Evolutionary conservation across 257 asterid species (phyloP), one percentile per base, ranked within the genome.

Genomic region (Przewalskia tangutica): DNA sequence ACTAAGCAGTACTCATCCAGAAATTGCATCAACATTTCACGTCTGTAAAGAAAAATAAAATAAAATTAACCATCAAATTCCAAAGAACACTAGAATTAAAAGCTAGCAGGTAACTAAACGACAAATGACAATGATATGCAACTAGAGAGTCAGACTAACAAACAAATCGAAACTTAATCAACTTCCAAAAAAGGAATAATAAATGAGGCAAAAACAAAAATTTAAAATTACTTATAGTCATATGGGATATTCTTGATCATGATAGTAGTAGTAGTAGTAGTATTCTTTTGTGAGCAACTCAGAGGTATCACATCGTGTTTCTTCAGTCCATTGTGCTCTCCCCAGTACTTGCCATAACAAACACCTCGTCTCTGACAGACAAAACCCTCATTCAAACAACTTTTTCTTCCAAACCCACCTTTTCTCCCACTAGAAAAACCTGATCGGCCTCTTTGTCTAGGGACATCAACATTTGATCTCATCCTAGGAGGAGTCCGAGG

Each of bases 201-300:
- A 66, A 7, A 14, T 38, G 38, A 36, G 32, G 32, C 32, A 46
- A 0, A 14, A 44, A 18, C 14, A 38, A 6, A 62, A 32, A 71
- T 10, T 67, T 8, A 32, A 17, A 60, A 13, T 8, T 89, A 93
- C 97, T 86, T 84, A 86, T 83, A 90, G 18, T 81, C 77, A 66
- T 89, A 86, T 0, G 97, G 97, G 1, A 93, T 89, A 36, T 93
- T 90, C 82, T 90, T 93, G 58, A 93, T 89, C 97, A 93, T 90
- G 76, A 93, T 82, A 3, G 95, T 83, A 0, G 95, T 73, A 20
- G 12, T 73, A 6, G 32, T 89, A 18, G 14, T 73, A 20, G 6
- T 73, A 6, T 83, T 81, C 2, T 79, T 82, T 71, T 83, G 90
- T 5, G 78, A 83, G 3, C 60, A 77, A 10, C 77, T 82, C 0